Evolutionary conservation across 2,329 filamentous ascomycete species (phyloP), one percentile per base, ranked within the genome.

Genomic region (Aspergillus ruber): DNA sequence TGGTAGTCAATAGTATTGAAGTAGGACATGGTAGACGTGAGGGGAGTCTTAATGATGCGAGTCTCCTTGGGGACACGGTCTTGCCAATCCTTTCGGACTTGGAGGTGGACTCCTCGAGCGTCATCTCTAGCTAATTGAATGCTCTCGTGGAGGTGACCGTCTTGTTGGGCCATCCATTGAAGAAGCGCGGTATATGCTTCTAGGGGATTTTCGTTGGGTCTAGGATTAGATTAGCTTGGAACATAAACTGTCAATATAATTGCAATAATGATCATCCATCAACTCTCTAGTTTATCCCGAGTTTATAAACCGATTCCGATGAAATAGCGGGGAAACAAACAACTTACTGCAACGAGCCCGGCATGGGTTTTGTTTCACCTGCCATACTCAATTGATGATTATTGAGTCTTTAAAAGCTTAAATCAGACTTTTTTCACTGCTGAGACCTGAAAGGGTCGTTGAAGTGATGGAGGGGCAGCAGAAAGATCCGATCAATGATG

Each of bases 21-120:
- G 44, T 67, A 69, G 7, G 67, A 69, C 57, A 69, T 63, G 17
- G 66, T 68, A 6, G 64, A 48, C 5, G 55, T 46, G 12, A 69
- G 45, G 2, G 67, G 67, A 1, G 64, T 66, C 46, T 61, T 66
- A 47, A 69, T 64, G 12, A 68, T 57, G 40, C 60, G 59, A 9
- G 66, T 68, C 36, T 63, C 61, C 42, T 50, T 59, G 15, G 53
- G 47, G 29, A 69, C 52, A 6, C 55, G 29, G 7, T 51, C 33
- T 7, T 55, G 48, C 50, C 56, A 60, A 38, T 61, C 59, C 20
- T 50, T 51, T 42, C 57, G 62, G 35, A 67, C 65, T 50, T 67
- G 61, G 7, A 69, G 52, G 50, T 69, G 64, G 3, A 68, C 63
- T 21, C 67, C 67, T 13, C 63, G 64, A 6, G 48, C 50, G 27